A percentile compares a stretch with the other conserved stretches of the same genome.
phyloP scores from a whole-genome alignment of 495 filamentous ascomycete species.

The Penicillium silybi region DNA sequence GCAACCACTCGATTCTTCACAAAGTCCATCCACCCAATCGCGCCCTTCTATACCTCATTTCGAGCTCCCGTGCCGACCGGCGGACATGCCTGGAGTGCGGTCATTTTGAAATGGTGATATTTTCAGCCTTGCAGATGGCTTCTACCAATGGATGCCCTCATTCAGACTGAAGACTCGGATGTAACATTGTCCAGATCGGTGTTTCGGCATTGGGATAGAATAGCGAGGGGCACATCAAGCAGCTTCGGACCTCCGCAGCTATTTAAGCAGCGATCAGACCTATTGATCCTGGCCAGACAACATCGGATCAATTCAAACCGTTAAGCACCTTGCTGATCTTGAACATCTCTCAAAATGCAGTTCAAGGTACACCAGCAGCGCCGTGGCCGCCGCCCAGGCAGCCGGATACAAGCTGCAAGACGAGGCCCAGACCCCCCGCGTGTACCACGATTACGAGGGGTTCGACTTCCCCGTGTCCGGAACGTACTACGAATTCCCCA shows the following conservation, averaged over 20 bases:
- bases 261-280: conserved; percentile 4
- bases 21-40: conserved; percentile 3
- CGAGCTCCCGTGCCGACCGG: conserved; percentile 12
- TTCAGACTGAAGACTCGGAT: conserved; percentile 2
- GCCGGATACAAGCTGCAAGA: conserved; percentile 51
- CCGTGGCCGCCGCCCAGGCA: conserved; percentile 46
- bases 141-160: not conserved
- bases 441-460: conserved; percentile 70
- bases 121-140: not conserved
- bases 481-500: conserved; percentile 74
- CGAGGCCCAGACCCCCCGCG: conserved; percentile 55
- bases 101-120: not conserved
- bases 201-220: conserved; percentile 1
- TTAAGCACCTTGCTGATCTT: not conserved
- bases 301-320: not conserved
- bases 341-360: conserved; percentile 20
- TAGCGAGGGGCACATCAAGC: not conserved
- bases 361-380: conserved; percentile 31
- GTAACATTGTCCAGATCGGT: conserved; percentile 12
- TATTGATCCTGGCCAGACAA: not conserved
- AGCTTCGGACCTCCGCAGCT: not conserved
- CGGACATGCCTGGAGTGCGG: conserved; percentile 12
- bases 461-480: conserved; percentile 59
- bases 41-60: not conserved
- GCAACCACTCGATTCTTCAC: conserved; percentile 20